phyloP scores from a whole-genome alignment of 2,329 filamentous ascomycete species.

The Penicillium capsulatum region DNA sequence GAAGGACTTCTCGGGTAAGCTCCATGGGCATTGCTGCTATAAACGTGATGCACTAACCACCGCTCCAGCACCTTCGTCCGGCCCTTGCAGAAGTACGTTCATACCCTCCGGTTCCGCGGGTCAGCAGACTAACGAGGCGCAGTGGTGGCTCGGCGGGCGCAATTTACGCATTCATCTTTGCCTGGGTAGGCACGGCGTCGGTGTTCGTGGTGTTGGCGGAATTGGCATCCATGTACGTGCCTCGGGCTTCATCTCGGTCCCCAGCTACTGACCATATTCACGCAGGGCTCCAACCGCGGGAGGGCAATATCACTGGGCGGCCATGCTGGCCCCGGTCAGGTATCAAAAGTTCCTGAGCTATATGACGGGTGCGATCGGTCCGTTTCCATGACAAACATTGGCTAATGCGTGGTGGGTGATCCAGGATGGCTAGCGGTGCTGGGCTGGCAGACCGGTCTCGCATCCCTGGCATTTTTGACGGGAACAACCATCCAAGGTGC shows the following conservation, averaged over 20 bases:
- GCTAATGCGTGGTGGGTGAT: not conserved
- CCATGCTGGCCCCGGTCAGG: slow-evolving; percentile 37
- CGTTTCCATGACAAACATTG: not conserved
- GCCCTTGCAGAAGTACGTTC: slow-evolving; percentile 19
- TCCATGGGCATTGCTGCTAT: too few relatives aligned
- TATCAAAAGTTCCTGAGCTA: slow-evolving; percentile 39
- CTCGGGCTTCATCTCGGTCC: too few relatives aligned
- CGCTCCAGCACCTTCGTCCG: slow-evolving; percentile 19
- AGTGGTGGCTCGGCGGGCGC: slow-evolving; percentile 35
- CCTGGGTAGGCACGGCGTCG: slow-evolving; percentile 28
- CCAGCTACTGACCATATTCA: not conserved
- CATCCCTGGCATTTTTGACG: slow-evolving; percentile 32
- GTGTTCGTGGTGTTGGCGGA: slow-evolving; percentile 30
- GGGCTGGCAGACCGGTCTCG: slow-evolving; percentile 43
- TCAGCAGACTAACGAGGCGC: not conserved
- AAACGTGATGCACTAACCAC: too few relatives aligned
- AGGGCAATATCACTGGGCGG: slow-evolving; percentile 42
- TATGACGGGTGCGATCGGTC: slow-evolving; percentile 28
- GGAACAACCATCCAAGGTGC: slow-evolving; percentile 38
- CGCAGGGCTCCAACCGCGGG: slow-evolving; percentile 35
- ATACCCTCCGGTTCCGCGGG: too few relatives aligned
- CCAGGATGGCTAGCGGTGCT: slow-evolving; percentile 43
- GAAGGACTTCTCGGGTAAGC: slow-evolving; percentile 39
- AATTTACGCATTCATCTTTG: slow-evolving; percentile 33
- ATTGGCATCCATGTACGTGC: slow-evolving; percentile 32